Evolutionary conservation across 768 basidiomycete genomes (phyloP).

Genomic region (Ramaria sp.): DNA sequence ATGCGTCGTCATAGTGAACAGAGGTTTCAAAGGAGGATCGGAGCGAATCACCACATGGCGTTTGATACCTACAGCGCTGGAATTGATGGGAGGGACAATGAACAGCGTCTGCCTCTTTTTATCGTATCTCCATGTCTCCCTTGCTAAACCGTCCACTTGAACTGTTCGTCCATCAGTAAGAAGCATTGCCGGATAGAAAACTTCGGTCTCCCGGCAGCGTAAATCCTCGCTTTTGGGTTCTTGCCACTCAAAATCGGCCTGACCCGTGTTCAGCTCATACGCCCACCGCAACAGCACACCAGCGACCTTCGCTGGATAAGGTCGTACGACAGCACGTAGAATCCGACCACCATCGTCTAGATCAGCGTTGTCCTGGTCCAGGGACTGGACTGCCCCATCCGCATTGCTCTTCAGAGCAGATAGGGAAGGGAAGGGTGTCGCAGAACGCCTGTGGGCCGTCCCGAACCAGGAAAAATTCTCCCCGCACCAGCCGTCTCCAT

Average conservation of each 20-base stretch:
- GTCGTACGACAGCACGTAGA: conserved; percentile 70
- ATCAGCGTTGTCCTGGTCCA: conserved; percentile 50
- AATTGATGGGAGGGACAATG: conserved; percentile 33
- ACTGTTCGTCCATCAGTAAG: conserved; percentile 49
- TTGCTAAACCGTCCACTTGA: conserved; percentile 43
- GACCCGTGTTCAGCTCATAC: conserved; percentile 70
- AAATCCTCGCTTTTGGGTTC: conserved; percentile 23
- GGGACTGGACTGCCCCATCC: conserved; percentile 8
- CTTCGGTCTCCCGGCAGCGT: conserved; percentile 59
- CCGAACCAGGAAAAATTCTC: conserved; percentile 96
- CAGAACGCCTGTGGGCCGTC: conserved; percentile 21
- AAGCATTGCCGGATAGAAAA: conserved; percentile 56
- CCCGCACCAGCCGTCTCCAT: conserved; percentile 89
- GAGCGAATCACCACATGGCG: conserved; percentile 47
- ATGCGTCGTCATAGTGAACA: conserved; percentile 51
- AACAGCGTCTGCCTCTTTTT: conserved; percentile 64
- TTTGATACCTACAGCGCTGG: conserved; percentile 31
- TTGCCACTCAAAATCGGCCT: conserved; percentile 56
- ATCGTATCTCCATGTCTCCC: conserved; percentile 48
- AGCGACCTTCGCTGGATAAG: conserved; percentile 84
- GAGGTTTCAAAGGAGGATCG: conserved; percentile 37
- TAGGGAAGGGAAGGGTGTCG: conserved; percentile 42
- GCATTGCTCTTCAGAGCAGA: neutral
- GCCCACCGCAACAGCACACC: conserved; percentile 67
- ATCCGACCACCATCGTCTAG: conserved; percentile 80